A percentile compares a stretch with the other conserved stretches of the same genome.
Conservation (phyloP, 192 early-diverging fungal species). For the Coemansia sp. region DNA sequence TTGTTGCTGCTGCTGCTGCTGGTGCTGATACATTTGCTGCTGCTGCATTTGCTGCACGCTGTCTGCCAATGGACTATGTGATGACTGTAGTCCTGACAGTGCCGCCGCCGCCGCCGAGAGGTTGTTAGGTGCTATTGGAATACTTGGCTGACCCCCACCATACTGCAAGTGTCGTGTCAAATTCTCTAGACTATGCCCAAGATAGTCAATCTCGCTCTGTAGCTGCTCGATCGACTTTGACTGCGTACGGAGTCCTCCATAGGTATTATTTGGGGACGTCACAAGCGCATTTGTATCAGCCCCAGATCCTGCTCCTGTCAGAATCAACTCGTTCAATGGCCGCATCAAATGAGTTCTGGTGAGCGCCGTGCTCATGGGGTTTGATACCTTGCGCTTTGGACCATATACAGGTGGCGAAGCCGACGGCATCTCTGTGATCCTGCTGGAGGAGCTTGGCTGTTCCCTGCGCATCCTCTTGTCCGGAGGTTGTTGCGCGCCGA, state of each 20-base stretch:
- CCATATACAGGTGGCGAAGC: conserved; percentile 7
- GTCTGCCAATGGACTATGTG: background rate
- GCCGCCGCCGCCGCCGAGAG: background rate
- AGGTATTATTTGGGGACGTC: conserved; percentile 7
- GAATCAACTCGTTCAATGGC: background rate
- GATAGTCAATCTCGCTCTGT: conserved; percentile 24
- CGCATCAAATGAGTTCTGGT: conserved; percentile 25
- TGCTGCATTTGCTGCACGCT: background rate
- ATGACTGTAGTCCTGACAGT: background rate
- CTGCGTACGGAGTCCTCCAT: conserved; percentile 13
- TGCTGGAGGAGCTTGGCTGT: background rate
- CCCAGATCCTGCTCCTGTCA: background rate
- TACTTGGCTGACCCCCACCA: background rate
- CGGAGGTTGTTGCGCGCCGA: conserved; percentile 23
- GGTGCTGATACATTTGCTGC: background rate
- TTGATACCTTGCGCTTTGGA: conserved; percentile 21
- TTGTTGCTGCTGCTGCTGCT: background rate
- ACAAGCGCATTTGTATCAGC: conserved; percentile 9
- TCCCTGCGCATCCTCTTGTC: conserved; percentile 27
- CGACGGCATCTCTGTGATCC: conserved; percentile 19
- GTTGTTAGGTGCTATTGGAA: background rate
- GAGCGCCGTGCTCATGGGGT: conserved; percentile 23
- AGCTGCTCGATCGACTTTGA: conserved; percentile 40
- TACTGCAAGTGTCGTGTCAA: conserved; percentile 29
- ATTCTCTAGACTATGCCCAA: conserved; percentile 25